A percentile compares a stretch with the other conserved stretches of the same genome.
Evolutionary conservation across 371 early-diverging fungal species (phyloP).

Genomic region (Actinomortierella ambigua): DNA sequence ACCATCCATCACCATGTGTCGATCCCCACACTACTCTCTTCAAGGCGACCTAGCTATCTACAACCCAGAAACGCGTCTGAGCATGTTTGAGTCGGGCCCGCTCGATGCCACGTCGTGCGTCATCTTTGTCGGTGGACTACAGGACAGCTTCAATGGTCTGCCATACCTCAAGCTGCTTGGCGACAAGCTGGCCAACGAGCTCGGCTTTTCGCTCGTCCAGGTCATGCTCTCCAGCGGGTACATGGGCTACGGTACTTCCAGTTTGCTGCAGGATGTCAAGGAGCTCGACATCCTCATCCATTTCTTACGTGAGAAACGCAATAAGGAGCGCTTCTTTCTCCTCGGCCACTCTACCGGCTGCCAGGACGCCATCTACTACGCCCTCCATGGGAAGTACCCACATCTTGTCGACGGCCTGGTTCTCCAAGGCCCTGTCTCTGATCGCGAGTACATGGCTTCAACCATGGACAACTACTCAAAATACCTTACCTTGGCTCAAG

Average conservation of each 20-base stretch:
- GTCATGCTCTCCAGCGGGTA: slow-evolving; percentile 56
- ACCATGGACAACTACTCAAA: slow-evolving; percentile 35
- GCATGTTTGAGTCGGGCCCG: slow-evolving; percentile 56
- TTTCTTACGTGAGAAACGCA: slow-evolving; percentile 38
- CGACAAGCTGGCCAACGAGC: slow-evolving; percentile 20
- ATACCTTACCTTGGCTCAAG: slow-evolving; percentile 39
- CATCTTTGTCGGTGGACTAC: slow-evolving; percentile 55
- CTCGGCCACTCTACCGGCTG: slow-evolving; percentile 63
- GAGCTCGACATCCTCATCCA: slow-evolving; percentile 52
- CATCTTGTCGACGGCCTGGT: slow-evolving; percentile 48
- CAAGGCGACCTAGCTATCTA: slow-evolving; percentile 33
- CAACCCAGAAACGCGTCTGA: slow-evolving; percentile 43
- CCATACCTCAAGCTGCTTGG: slow-evolving; percentile 49
- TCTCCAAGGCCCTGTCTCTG: slow-evolving; percentile 61
- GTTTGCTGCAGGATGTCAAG: slow-evolving; percentile 48
- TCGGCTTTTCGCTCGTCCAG: slow-evolving; percentile 53
- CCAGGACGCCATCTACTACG: slow-evolving; percentile 56
- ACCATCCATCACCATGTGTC: slow-evolving; percentile 17
- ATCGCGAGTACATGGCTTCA: slow-evolving; percentile 49
- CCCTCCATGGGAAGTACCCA: slow-evolving; percentile 46
- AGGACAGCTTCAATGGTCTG: slow-evolving; percentile 56
- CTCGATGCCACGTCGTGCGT: slow-evolving; percentile 38
- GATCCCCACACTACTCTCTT: slow-evolving; percentile 6
- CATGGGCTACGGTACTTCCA: slow-evolving; percentile 53
- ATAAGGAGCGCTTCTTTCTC: slow-evolving; percentile 51